A percentile compares a stretch with the other conserved stretches of the same genome.
These are phyloP conservation scores for Amphibolis antarctica DNA, from an alignment of 106 monocot species.

Conservation along the genomic window DNA sequence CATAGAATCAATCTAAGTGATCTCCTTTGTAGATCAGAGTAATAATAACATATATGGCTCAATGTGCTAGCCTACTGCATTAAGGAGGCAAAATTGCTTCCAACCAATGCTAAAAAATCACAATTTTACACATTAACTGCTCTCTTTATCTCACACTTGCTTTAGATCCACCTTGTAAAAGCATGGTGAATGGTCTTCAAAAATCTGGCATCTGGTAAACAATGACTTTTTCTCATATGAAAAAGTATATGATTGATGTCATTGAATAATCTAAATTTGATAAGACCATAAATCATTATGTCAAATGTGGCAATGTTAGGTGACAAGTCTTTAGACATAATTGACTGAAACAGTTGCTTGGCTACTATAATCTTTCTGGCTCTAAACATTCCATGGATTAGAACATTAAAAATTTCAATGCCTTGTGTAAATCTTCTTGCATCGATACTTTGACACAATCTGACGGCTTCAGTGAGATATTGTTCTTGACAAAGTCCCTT, in stretches of 20 bases:
- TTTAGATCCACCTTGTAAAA: conserved; percentile 2
- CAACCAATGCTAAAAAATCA: no score
- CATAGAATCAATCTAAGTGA: no score
- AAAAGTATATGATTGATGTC: not conserved
- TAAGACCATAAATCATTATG: no score
- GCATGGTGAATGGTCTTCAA: conserved; percentile 6
- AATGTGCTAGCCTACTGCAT: no score
- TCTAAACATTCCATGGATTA: conserved; percentile 15
- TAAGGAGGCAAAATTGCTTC: no score
- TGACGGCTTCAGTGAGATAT: not conserved
- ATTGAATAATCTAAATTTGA: not conserved
- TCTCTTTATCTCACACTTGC: no score
- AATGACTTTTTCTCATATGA: not conserved
- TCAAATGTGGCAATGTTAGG: no score
- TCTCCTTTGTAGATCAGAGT: no score
- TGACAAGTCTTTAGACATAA: not conserved
- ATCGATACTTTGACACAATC: conserved; percentile 2
- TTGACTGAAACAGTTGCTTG: conserved; percentile 1
- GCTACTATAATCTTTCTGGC: conserved; percentile 6
- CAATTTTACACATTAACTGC: no score
- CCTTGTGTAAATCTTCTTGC: conserved; percentile 1
- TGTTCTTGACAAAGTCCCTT: not conserved
- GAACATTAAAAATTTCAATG: conserved; percentile 12
- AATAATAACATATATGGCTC: no score
- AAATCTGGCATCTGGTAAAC: conserved; percentile 7